phyloP scores from a whole-genome alignment of 768 basidiomycete species.

The Tylopilus plumbeoviolaceoides region DNA sequence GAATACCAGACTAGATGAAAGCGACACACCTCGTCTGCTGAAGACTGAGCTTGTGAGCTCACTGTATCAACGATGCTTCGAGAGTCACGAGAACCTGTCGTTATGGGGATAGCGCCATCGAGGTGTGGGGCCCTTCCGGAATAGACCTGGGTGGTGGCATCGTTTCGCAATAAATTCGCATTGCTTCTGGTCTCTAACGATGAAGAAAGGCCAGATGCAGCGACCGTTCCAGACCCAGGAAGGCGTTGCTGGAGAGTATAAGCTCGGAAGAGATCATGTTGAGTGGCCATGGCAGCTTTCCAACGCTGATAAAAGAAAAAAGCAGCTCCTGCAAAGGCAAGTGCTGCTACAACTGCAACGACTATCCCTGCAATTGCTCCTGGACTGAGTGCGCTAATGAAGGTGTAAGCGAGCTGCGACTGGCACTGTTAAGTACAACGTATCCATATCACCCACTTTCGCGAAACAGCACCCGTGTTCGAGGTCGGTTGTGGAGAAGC shows the following conservation, averaged over 20 bases:
- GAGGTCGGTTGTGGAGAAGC: neutral
- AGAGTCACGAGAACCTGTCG: no score
- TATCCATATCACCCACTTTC: constrained; percentile 11
- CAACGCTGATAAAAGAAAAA: constrained; percentile 28
- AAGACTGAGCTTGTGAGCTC: neutral
- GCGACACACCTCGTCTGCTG: constrained; percentile 18
- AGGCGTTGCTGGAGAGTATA: constrained; percentile 9
- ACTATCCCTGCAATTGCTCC: constrained; percentile 25
- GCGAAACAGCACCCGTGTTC: neutral
- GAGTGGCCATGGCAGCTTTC: constrained; percentile 19
- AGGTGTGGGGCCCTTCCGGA: no score
- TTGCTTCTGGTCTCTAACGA: constrained; percentile 18
- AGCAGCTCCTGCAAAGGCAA: constrained; percentile 11
- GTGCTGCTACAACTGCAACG: neutral
- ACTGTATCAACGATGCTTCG: no score
- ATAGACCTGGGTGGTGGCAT: no score
- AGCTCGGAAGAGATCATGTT: constrained; percentile 11
- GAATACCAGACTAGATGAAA: neutral
- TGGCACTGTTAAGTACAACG: no score
- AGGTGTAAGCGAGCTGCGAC: neutral
- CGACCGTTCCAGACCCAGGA: neutral
- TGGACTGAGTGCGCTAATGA: constrained; percentile 12
- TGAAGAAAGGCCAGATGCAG: constrained; percentile 18
- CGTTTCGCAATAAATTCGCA: constrained; percentile 7
- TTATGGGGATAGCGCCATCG: no score